phyloP scores from a whole-genome alignment of 1,284 basidiomycete species.

The Neonothopanus nambi region DNA sequence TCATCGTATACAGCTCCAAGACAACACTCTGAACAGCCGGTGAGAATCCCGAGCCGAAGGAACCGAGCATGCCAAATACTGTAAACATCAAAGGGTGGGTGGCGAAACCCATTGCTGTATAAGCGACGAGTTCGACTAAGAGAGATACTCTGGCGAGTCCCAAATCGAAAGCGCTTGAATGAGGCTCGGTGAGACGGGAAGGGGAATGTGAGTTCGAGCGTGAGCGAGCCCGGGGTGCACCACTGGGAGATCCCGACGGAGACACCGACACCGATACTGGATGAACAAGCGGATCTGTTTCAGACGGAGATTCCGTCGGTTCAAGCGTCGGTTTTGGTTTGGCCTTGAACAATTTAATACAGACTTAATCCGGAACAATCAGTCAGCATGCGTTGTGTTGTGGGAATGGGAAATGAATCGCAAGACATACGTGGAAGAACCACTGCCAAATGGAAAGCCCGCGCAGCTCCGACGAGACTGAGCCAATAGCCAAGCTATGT shows the following conservation, averaged over 20 bases:
- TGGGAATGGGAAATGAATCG: not conserved
- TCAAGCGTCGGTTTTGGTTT: conserved; percentile 36
- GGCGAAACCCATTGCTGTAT: conserved; percentile 49
- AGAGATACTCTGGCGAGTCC: conserved; percentile 59
- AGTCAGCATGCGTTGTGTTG: conserved; percentile 2
- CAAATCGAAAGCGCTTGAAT: conserved; percentile 61
- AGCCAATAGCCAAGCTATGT: conserved; percentile 76
- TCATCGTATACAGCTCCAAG: conserved; percentile 56
- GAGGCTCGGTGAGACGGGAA: conserved; percentile 23
- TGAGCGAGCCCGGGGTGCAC: not conserved
- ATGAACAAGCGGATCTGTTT: conserved; percentile 12
- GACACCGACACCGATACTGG: not conserved
- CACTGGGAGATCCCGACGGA: conserved; percentile 1
- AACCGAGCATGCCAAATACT: conserved; percentile 42
- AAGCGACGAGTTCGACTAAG: conserved; percentile 56
- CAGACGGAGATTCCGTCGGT: conserved; percentile 19
- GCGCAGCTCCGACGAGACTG: conserved; percentile 56
- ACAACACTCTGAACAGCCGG: conserved; percentile 71
- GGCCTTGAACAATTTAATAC: conserved; percentile 54
- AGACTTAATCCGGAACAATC: conserved; percentile 37
- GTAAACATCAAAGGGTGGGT: conserved; percentile 47
- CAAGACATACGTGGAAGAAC: conserved; percentile 65
- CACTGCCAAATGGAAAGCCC: conserved; percentile 62
- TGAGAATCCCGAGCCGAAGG: conserved; percentile 58
- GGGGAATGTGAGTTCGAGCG: conserved; percentile 14